Evolutionary conservation across 768 basidiomycete genomes (phyloP).

Genomic region (Suillus subalutaceus): DNA sequence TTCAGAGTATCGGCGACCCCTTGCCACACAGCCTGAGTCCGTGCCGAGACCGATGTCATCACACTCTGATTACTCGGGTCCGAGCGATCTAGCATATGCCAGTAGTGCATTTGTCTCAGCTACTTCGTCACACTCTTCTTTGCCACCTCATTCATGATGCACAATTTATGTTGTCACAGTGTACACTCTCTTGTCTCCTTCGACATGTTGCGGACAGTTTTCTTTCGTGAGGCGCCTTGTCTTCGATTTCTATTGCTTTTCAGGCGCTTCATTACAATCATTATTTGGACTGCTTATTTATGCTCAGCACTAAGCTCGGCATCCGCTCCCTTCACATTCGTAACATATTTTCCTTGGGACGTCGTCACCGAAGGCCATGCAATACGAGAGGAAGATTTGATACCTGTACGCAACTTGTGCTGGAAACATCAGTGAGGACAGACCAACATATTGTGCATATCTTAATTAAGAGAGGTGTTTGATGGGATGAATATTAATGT

Average conservation of each 20-base stretch:
- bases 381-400: neutral
- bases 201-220: constrained; percentile 7
- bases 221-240: constrained; percentile 1
- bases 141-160: constrained; percentile 18
- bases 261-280: neutral
- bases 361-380: neutral
- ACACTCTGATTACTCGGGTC: constrained; percentile 8
- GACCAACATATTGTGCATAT: neutral
- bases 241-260: neutral
- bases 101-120: constrained; percentile 15
- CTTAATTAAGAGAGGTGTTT: neutral
- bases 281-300: constrained; percentile 13
- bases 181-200: neutral
- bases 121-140: constrained; percentile 11
- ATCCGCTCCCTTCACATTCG: constrained; percentile 11
- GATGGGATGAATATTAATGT: neutral
- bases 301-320: constrained; percentile 7
- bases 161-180: neutral
- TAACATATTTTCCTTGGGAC: neutral
- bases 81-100: constrained; percentile 17
- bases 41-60: constrained; percentile 21
- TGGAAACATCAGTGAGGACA: neutral
- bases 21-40: neutral
- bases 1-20: constrained; percentile 47
- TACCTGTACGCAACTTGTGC: neutral